phyloP scores from a whole-genome alignment of 176 grass and related monocot species.

The Otatea glauca region DNA sequence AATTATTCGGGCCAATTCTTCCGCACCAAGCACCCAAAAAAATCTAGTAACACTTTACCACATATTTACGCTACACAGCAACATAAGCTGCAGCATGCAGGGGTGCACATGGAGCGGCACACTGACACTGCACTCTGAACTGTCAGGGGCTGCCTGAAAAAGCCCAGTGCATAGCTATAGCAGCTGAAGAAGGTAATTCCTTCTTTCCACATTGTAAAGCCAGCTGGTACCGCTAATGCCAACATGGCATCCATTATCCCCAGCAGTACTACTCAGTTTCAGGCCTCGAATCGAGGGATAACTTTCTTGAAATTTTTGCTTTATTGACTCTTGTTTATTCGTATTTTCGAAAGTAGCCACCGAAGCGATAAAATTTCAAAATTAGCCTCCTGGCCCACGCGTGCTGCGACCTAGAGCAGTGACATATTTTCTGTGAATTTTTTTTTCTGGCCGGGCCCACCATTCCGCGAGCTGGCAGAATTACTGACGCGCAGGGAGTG shows the following conservation, averaged over 20 bases:
- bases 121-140: not conserved
- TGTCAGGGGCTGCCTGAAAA: not conserved
- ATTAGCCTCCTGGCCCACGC: no score
- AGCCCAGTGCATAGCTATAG: not conserved
- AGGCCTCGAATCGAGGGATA: not conserved
- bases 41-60: not conserved
- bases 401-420: no score
- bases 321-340: no score
- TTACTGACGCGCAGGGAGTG: no score
- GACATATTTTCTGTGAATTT: no score
- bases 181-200: not conserved
- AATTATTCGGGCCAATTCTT: not conserved
- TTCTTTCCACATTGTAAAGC: not conserved
- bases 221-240: no score
- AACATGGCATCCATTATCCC: not conserved
- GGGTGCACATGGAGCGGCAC: not conserved
- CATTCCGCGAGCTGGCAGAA: no score
- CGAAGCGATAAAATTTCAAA: no score
- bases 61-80: not conserved
- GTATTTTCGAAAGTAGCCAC: no score
- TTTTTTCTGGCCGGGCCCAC: no score
- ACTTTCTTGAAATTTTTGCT: no score
- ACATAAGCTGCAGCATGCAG: not conserved
- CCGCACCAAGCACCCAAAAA: not conserved
- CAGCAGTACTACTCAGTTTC: not conserved